phyloP scores from a whole-genome alignment of 768 basidiomycete genomes.

The Dictyophora rubrovolvata region DNA sequence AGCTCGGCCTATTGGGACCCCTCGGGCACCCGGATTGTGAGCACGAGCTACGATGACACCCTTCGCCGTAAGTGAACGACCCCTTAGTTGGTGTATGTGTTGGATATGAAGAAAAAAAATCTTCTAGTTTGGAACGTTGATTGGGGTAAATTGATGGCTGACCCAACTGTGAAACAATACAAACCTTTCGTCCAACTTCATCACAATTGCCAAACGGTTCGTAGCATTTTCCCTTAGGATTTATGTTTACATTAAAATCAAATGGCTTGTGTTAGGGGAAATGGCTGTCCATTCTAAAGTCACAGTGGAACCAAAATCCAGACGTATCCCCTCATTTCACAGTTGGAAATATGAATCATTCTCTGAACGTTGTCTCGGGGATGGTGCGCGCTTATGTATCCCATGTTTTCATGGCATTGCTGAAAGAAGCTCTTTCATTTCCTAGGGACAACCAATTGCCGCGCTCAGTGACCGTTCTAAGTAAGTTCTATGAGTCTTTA shows the following conservation, averaged over 20 bases:
- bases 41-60: slow-evolving; percentile 77
- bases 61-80: slow-evolving; percentile 44
- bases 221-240: slow-evolving; percentile 13
- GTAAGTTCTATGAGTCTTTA: slow-evolving; percentile 26
- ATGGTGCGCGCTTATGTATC: slow-evolving; percentile 34
- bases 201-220: slow-evolving; percentile 77
- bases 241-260: not conserved
- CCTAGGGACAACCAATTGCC: slow-evolving; percentile 62
- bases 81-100: not conserved
- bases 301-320: slow-evolving; percentile 71
- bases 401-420: not conserved
- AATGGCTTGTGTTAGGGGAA: slow-evolving; percentile 41
- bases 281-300: slow-evolving; percentile 71
- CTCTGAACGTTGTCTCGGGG: slow-evolving; percentile 61
- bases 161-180: slow-evolving; percentile 43
- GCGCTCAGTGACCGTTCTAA: slow-evolving; percentile 45
- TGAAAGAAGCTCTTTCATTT: not conserved
- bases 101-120: not conserved
- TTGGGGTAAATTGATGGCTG: slow-evolving; percentile 32
- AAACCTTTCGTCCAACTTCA: slow-evolving; percentile 51
- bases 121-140: slow-evolving; percentile 67
- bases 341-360: slow-evolving; percentile 74
- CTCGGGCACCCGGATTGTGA: slow-evolving; percentile 65
- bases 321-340: slow-evolving; percentile 79
- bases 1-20: slow-evolving; percentile 86